Base-by-base conservation (phyloP, 768 basidiomycete species). In the Tulasnella calospora region DNA sequence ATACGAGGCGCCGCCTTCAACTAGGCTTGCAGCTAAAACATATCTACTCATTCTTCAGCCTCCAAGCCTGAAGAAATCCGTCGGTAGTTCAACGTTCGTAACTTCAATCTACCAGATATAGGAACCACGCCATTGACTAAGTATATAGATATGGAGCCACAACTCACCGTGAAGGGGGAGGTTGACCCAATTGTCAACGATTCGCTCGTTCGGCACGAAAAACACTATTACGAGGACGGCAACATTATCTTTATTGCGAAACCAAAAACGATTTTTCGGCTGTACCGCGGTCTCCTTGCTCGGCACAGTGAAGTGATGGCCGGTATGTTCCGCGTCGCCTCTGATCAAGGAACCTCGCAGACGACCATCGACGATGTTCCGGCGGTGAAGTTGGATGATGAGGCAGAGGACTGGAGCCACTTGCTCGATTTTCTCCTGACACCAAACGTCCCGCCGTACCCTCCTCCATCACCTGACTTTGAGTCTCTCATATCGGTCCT, bases 221-320 rank as follows among this genome's bases (percentile, higher is more conserved):
- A 77, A 27, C 70, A 77, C n/a, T 77, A 77, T 21, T 77, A n/a
- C 15, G 76, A 77, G 7, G 76, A 77, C 23, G 76, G 76, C 61
- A 77, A 77, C 35, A 70, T 77, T 36, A 71, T 77, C 33, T 71
- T 77, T 67, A 38, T 61, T 47, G 76, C 51, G 23, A 67, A 71
- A 77, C 55, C 46, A 55, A 35, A n/a, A 0, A 77, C 76, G 12
- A 61, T 70, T 17, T 77, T 77, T 30, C 8, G 40, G 23, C 69
- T 77, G 10, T 77, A 77, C 57, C 57, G 70, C 21, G 76, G 76
- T 0, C 76, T 77, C 40, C 76, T 77, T 33, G 76, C 76, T 15
- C 76, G 76, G 10, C 57, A 77, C 40, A 77, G 76, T 15, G 76
- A 69, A 30, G 76, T 71, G 36, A 70, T 77, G 55, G 36, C 36